Conservation (phyloP, 164 flowering plant species). For the Stephania cephalantha region DNA sequence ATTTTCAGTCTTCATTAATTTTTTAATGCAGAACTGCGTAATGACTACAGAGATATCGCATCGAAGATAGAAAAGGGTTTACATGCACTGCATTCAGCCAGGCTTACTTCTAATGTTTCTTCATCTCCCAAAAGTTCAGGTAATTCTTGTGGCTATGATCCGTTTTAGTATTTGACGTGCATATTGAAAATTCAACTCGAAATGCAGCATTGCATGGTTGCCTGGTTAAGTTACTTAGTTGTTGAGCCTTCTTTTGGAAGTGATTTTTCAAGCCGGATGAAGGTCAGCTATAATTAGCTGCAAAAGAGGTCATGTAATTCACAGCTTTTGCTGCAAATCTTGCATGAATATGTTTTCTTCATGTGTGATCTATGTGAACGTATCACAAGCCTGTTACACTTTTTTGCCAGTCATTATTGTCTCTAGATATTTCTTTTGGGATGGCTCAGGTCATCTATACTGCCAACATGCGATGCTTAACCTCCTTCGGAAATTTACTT, state of each 20-base stretch:
- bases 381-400: background rate
- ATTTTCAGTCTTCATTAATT: background rate
- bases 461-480: background rate
- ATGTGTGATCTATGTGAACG: background rate
- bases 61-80: constrained; percentile 53
- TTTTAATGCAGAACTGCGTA: constrained; percentile 56
- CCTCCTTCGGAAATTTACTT: background rate
- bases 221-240: background rate
- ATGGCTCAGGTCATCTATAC: background rate
- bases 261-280: background rate
- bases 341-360: background rate
- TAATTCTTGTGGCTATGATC: constrained; percentile 14
- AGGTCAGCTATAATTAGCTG: too few relatives aligned
- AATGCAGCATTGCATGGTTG: background rate
- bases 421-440: background rate
- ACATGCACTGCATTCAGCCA: constrained; percentile 67
- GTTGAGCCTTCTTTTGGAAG: background rate
- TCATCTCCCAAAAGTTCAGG: constrained; percentile 40
- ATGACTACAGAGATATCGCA: constrained; percentile 63
- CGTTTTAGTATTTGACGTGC: background rate
- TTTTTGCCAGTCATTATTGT: background rate
- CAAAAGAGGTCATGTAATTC: too few relatives aligned
- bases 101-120: constrained; percentile 30
- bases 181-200: background rate
- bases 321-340: too few relatives aligned